A percentile compares a stretch with the other conserved stretches of the same genome.
phyloP scores from a whole-genome alignment of 2,329 filamentous ascomycete genomes.

The Cordyceps pruinosa region DNA sequence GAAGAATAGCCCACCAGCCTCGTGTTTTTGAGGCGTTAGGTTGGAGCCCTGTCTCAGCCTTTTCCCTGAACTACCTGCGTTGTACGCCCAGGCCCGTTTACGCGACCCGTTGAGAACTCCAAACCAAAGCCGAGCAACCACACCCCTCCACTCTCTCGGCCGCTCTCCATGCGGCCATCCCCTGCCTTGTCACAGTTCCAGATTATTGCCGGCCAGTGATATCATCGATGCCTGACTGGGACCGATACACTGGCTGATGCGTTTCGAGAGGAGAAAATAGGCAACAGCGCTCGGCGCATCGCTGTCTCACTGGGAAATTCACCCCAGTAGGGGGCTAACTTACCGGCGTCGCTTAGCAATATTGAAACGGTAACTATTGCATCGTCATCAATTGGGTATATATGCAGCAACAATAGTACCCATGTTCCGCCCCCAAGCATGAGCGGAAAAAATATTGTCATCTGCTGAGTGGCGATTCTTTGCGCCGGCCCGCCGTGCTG shows the following conservation, averaged over 20 bases:
- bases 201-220: conserved; percentile 12
- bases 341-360: background rate
- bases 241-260: background rate
- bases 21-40: background rate
- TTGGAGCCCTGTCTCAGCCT: conserved; percentile 2
- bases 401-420: background rate
- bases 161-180: conserved; percentile 5
- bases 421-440: conserved; percentile 9
- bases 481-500: background rate
- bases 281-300: background rate
- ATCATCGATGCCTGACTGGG: background rate
- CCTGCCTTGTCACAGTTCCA: conserved; percentile 9
- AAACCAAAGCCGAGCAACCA: background rate
- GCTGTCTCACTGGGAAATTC: background rate
- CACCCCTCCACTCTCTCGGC: background rate
- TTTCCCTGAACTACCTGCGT: background rate
- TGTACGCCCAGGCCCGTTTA: background rate
- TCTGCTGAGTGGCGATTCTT: background rate
- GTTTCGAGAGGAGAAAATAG: background rate
- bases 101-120: background rate
- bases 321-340: background rate
- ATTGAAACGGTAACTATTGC: background rate
- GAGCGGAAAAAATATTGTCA: background rate
- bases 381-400: background rate
- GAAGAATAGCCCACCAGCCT: background rate